Evolutionary conservation across 208 protist genomes (phyloP), one percentile per base, ranked within the genome.

Genomic region (Wallacemonas sp.): DNA sequence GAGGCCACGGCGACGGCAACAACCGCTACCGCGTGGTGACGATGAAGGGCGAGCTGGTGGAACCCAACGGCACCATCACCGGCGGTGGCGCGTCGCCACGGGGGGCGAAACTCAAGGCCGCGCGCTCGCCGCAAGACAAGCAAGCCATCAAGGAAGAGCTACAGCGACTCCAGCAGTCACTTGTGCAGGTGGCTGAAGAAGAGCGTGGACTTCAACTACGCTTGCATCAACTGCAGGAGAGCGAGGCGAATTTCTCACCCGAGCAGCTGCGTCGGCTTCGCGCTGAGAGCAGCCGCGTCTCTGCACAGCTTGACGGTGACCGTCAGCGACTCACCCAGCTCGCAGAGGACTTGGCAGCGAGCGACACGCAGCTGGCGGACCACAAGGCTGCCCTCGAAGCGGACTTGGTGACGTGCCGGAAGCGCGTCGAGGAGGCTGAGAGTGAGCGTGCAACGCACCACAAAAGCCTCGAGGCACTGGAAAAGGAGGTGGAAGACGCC

Each of bases 1-100:
- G 55, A 12, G n/a, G n/a, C n/a, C n/a, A n/a, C n/a, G n/a, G n/a
- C n/a, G 66, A 66, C 32, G 55, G 38, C 26, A 17, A 48, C n/a
- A 71, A 79, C 65, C 87, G 92, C 22, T 79, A 85, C 68, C 96
- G 98, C 52, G 98, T 99, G 0, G 98, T 99, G 2, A 99, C 98
- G 17, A 69, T 98, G 0, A 93, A 92, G 44, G 98, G 98, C 1
- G 83, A 98, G 64, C 58, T 99, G 17, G 98, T 99, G 37, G 99
- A 99, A 68, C 79, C 83, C 1, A 87, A 76, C 32, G 99, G 99
- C 65, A 94, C 98, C 32, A 99, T 99, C 92, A 98, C 95, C 5
- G 99, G 99, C 34, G 99, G 99, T 66, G 99, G 98, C 22, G 79
- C 71, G 24, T 68, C 83, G 0, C 77, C 75, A 9, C 80, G 78